Evolutionary conservation across 202 grass and related monocot genomes (phyloP).

Genomic region (Schoenoplectus triqueter): DNA sequence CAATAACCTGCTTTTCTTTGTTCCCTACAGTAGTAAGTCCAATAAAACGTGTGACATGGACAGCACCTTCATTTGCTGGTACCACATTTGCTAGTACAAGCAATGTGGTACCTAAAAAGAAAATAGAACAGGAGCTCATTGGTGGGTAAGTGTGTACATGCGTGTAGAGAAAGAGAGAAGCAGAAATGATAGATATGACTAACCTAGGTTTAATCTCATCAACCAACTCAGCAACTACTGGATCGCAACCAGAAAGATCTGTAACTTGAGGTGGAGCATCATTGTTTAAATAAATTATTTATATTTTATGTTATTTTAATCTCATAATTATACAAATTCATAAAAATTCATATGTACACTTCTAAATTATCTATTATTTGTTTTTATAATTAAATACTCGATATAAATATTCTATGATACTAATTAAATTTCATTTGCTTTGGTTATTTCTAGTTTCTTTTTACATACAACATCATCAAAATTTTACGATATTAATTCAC

Average conservation of each 20-base stretch:
- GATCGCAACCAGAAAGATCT: slow-evolving; percentile 66
- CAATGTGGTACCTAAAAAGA: slow-evolving; percentile 85
- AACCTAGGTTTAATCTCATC: slow-evolving; percentile 85
- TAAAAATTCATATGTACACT: too few species aligned
- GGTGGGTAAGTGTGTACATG: not conserved
- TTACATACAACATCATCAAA: too few species aligned
- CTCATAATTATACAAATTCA: too few species aligned
- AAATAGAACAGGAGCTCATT: not conserved
- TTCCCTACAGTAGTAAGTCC: slow-evolving; percentile 91
- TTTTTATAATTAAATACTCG: too few species aligned
- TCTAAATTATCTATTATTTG: too few species aligned
- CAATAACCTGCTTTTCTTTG: slow-evolving; percentile 88
- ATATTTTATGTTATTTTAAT: too few species aligned
- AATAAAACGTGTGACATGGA: slow-evolving; percentile 86
- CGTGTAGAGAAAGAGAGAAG: not conserved
- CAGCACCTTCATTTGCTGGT: slow-evolving; percentile 65
- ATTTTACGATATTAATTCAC: too few species aligned
- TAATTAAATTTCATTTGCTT: too few species aligned
- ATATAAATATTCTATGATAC: too few species aligned
- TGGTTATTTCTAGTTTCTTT: too few species aligned
- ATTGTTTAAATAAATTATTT: too few species aligned
- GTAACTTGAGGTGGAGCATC: slow-evolving; percentile 48
- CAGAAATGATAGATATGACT: not conserved
- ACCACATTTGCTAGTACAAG: slow-evolving; percentile 83
- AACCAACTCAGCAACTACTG: slow-evolving; percentile 68